Base-by-base conservation (phyloP, 768 basidiomycete genomes). In the Termitomyces sp. region DNA sequence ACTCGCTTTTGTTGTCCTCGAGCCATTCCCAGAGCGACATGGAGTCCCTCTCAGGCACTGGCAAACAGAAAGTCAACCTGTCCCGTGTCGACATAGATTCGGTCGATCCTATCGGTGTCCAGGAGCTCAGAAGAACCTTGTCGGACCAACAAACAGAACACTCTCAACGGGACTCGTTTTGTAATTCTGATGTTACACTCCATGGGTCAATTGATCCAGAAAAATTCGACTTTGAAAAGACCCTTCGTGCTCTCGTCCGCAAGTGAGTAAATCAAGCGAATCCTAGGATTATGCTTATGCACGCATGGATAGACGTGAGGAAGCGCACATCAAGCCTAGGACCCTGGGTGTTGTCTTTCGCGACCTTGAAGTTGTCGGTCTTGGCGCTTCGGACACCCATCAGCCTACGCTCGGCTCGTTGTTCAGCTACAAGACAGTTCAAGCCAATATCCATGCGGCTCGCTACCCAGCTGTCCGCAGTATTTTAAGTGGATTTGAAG, bases 381-480 rank as follows among this genome's bases (percentile, higher is more conserved):
- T 79, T 4, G 79, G 79, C 1, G 73, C 75, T 0, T 63, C 75
- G 3, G 68, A 75, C 2, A 75, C 76, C 2, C 74, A 76, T 60
- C 82, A 83, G 61, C 70, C 73, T 1, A 86, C 82, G 0, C 64
- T 89, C 7, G 78, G 78, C 18, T 84, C 84, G 20, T 68, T 80
- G 4, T 73, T 86, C 54, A 79, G 82, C 59, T 80, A 78, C 1
- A 57, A 68, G 36, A 67, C 77, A 8, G 62, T 82, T 20, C 37
- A 75, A 30, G 68, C 68, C 34, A 68, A 71, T 18, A 65, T 84
- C 3, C 78, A 76, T 24, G 73, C 73, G 1, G 54, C 73, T 5
- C 76, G 83, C 39, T 84, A 89, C 52, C 87, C 90, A 0, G 81
- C 82, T 18, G 69, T 87, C 3, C 79, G 85, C n/a, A 81, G 77